phyloP scores from a whole-genome alignment of 1,284 basidiomycete genomes.

The Thelephora terrestris region DNA sequence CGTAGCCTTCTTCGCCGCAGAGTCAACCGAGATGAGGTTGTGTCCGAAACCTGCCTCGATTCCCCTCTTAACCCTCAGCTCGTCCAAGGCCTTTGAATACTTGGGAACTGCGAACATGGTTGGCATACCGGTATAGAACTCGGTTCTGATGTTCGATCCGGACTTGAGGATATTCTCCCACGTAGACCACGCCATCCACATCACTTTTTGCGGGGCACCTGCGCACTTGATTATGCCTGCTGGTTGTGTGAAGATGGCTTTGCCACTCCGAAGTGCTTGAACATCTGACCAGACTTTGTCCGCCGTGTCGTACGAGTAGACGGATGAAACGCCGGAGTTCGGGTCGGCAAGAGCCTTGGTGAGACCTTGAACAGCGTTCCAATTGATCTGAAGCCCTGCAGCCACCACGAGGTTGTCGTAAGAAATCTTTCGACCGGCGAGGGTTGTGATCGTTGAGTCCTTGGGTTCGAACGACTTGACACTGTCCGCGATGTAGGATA shows the following conservation, averaged over 20 bases:
- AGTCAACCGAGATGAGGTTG: constrained; percentile 74
- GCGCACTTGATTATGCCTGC: constrained; percentile 93
- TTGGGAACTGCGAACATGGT: constrained; percentile 91
- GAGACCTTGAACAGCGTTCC: constrained; percentile 71
- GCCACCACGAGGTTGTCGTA: constrained; percentile 91
- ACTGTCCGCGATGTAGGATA: constrained; percentile 67
- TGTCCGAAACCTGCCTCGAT: constrained; percentile 76
- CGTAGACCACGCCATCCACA: constrained; percentile 90
- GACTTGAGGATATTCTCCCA: constrained; percentile 48
- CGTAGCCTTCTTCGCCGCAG: constrained; percentile 63
- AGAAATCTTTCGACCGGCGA: constrained; percentile 58
- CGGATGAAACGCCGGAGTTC: constrained; percentile 80
- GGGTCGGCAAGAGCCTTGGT: constrained; percentile 70
- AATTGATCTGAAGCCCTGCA: constrained; percentile 82
- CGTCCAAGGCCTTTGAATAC: constrained; percentile 82
- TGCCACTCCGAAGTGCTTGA: constrained; percentile 63
- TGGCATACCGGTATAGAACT: constrained; percentile 90
- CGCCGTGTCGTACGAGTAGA: constrained; percentile 83
- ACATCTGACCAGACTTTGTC: constrained; percentile 85
- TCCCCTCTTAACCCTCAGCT: constrained; percentile 70
- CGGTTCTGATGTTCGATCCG: constrained; percentile 50
- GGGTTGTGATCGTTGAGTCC: constrained; percentile 63
- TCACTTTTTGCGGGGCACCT: constrained; percentile 89
- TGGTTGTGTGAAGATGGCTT: constrained; percentile 94
- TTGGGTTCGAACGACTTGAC: constrained; percentile 73